Percentiles rank a stretch among this genome's conserved stretches.
phyloP scores from a whole-genome alignment of 2,329 filamentous ascomycete genomes.

The Epichloe hybrida region DNA sequence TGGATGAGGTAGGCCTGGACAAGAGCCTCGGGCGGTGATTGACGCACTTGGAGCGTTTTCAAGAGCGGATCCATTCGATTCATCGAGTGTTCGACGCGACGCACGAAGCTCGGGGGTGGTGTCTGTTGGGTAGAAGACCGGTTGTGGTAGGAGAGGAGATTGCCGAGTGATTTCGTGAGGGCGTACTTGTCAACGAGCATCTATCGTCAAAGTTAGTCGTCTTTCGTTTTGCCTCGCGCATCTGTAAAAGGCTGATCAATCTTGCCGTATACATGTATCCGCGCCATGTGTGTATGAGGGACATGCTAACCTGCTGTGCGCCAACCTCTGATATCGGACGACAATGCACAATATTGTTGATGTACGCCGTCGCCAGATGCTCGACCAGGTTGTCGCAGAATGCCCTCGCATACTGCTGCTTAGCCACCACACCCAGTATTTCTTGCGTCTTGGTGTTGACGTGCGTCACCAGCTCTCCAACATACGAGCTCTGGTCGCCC shows the following conservation, averaged over 20 bases:
- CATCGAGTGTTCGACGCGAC: conserved; percentile 75
- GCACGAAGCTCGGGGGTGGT: conserved; percentile 53
- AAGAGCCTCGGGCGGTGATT: conserved; percentile 80
- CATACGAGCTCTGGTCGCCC: conserved; percentile 86
- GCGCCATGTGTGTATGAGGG: too few species aligned
- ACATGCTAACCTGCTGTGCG: conserved; percentile 60
- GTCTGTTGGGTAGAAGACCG: conserved; percentile 25
- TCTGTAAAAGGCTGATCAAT: background rate
- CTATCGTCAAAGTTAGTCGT: conserved; percentile 25
- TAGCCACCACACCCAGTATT: conserved; percentile 64
- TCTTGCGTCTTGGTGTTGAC: conserved; percentile 61
- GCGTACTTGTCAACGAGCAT: conserved; percentile 95
- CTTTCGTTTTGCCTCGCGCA: too few species aligned
- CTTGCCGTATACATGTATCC: too few species aligned
- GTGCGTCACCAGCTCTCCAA: conserved; percentile 63
- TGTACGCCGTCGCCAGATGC: conserved; percentile 63
- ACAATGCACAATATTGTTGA: conserved; percentile 76
- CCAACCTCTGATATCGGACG: conserved; percentile 86
- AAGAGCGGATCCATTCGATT: conserved; percentile 80
- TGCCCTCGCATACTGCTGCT: conserved; percentile 85
- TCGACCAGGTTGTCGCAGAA: conserved; percentile 97
- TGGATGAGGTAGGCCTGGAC: conserved; percentile 97
- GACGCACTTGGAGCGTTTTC: conserved; percentile 90
- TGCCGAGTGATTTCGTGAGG: conserved; percentile 64
- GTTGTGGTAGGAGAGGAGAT: conserved; percentile 53